These are phyloP conservation scores for Eimeria acervulina DNA, from an alignment of 169 alveolate species.

Conservation along the genomic window DNA sequence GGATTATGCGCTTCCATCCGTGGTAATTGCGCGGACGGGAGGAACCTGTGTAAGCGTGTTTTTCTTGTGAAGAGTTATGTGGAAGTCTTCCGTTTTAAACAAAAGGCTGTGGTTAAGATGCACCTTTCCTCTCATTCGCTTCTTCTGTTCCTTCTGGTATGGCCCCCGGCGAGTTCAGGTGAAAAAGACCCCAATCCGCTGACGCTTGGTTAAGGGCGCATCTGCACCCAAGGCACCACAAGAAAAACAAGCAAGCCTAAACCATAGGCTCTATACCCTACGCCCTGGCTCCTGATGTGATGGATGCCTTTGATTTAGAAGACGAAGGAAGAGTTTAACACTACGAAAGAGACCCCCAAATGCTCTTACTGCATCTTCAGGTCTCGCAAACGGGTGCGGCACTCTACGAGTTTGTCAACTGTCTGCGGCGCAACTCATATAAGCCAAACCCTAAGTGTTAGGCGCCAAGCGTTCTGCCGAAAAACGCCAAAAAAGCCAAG, in stretches of 20 bases:
- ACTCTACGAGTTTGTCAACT: slow-evolving; percentile 63
- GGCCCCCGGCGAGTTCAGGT: not conserved
- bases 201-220: slow-evolving; percentile 60
- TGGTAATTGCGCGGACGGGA: not conserved
- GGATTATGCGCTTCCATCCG: not conserved
- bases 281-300: not conserved
- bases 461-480: not conserved
- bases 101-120: not conserved
- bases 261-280: not conserved
- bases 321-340: not conserved
- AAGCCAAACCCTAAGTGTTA: not conserved
- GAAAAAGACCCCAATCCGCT: slow-evolving; percentile 4
- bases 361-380: slow-evolving; percentile 48
- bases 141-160: not conserved
- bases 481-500: not conserved
- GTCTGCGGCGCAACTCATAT: slow-evolving; percentile 16
- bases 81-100: not conserved
- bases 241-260: not conserved
- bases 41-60: not conserved
- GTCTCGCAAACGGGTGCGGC: slow-evolving; percentile 43
- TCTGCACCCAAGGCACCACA: slow-evolving; percentile 24
- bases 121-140: not conserved
- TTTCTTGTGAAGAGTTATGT: not conserved
- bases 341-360: not conserved
- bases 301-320: not conserved